phyloP scores from a whole-genome alignment of 805 yeast species.

The Candida boidinii region DNA sequence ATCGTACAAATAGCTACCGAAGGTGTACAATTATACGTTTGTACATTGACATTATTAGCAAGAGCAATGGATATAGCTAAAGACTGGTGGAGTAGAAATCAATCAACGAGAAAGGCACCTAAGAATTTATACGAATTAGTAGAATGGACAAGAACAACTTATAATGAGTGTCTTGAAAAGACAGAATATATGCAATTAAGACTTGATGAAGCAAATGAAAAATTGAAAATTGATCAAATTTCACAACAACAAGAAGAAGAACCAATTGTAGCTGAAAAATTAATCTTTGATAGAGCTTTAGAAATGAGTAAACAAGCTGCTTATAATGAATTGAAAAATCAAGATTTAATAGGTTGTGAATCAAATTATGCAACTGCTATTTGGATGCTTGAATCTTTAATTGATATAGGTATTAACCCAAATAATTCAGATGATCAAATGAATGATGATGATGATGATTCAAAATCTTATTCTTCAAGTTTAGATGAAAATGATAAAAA shows the following conservation, averaged over 20 bases:
- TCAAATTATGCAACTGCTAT: constrained; percentile 82
- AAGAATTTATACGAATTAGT: constrained; percentile 58
- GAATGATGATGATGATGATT: constrained; percentile 10
- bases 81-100: constrained; percentile 75
- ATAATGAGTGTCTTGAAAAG: constrained; percentile 81
- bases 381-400: constrained; percentile 89
- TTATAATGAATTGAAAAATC: constrained; percentile 70
- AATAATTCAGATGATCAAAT: no score
- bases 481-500: constrained; percentile 66
- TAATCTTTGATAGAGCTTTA: constrained; percentile 86
- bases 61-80: constrained; percentile 81
- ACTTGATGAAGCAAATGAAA: constrained; percentile 40
- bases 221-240: constrained; percentile 9
- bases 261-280: constrained; percentile 63
- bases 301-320: constrained; percentile 93
- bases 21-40: constrained; percentile 78
- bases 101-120: constrained; percentile 21
- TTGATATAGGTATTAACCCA: no score
- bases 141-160: constrained; percentile 86
- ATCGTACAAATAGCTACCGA: constrained; percentile 65
- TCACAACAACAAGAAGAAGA: neutral
- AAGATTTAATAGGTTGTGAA: constrained; percentile 71
- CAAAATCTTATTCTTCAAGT: constrained; percentile 27
- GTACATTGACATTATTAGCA: constrained; percentile 73
- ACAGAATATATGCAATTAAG: constrained; percentile 71